Base-by-base conservation (phyloP, 106 monocot species). In the Alisma plantagoaquatica region DNA sequence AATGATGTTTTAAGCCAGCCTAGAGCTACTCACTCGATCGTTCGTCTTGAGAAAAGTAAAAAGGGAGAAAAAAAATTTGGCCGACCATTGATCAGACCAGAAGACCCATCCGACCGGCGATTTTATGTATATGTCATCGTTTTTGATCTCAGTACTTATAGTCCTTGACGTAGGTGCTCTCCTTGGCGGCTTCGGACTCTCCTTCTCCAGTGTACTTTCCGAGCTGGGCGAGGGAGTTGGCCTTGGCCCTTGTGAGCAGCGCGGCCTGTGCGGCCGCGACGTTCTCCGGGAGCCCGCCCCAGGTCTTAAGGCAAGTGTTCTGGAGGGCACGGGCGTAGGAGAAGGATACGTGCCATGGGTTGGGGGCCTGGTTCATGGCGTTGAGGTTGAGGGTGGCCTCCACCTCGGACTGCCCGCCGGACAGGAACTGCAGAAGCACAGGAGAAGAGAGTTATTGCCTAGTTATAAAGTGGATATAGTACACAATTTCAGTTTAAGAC, bases 261-360 rank as follows among this genome's bases (percentile, higher is more conserved):
- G 50, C 22, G 0, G 63, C 49, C 29, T 64, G 64, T 3, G 57
- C 64, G 11, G 50, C 64, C 57, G 28, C 31, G 12, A 64, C 49
- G 15, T 64, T 64, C 57, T 72, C 57, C 0, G 62, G 70, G 9
- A 23, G 33, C 16, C 70, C 70, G 4, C 46, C 54, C 70, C 62
- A 63, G 5, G 61, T 70, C 46, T 70, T 70, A 46, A 62, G 48
- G 62, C 70, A 70, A 14, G 70, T 62, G 62, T 70, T 70, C 47
- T 70, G 54, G 15, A 70, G 62, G 0, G 61, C 61, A 38, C 61
- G 54, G 0, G 62, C 62, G 16, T 62, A 62, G 4, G 62, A 62
- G 35, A 70, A 70, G 1, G 62, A 70, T 8, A 70, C 62, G 20
- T 62, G 70, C 61, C 70, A 70, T 38, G 62, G 70, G 62, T 70